A percentile compares a stretch with the other conserved stretches of the same genome.
phyloP scores from a whole-genome alignment of 768 basidiomycete genomes.

The Suillus decipiens region DNA sequence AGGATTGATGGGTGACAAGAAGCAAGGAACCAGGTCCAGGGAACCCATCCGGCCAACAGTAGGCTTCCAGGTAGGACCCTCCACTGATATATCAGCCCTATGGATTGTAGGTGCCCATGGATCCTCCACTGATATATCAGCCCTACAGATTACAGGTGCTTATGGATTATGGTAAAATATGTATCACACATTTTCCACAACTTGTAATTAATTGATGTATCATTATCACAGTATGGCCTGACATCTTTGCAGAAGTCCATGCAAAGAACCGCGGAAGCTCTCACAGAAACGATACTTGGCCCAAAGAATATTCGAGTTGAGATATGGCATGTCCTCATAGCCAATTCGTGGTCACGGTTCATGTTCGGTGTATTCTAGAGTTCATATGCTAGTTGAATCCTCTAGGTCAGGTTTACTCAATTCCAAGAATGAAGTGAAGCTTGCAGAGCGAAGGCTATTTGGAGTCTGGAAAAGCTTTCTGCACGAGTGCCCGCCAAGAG shows the following conservation, averaged over 20 bases:
- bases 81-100: not conserved
- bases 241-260: not conserved
- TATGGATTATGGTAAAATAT: not conserved
- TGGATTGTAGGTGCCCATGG: too few relatives aligned
- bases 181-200: not conserved
- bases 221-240: constrained; percentile 26
- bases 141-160: not conserved
- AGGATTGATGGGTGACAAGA: constrained; percentile 1
- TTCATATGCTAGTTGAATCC: constrained; percentile 43
- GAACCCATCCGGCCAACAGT: not conserved
- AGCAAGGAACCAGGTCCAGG: not conserved
- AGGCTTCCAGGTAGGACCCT: not conserved
- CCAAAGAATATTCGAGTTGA: too few relatives aligned
- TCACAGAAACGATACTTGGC: too few relatives aligned
- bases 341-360: constrained; percentile 65
- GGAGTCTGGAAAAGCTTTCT: constrained; percentile 40
- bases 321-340: too few relatives aligned
- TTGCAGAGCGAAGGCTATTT: constrained; percentile 18
- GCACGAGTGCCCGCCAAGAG: too few relatives aligned
- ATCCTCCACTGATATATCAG: not conserved
- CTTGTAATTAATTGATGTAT: constrained; percentile 1
- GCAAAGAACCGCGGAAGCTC: too few relatives aligned
- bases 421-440: constrained; percentile 1
- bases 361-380: constrained; percentile 53
- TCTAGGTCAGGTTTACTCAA: not conserved